A percentile compares a stretch with the other conserved stretches of the same genome.
phyloP scores from a whole-genome alignment of 1,139 yeast species.

The Kodamaea sp. region DNA sequence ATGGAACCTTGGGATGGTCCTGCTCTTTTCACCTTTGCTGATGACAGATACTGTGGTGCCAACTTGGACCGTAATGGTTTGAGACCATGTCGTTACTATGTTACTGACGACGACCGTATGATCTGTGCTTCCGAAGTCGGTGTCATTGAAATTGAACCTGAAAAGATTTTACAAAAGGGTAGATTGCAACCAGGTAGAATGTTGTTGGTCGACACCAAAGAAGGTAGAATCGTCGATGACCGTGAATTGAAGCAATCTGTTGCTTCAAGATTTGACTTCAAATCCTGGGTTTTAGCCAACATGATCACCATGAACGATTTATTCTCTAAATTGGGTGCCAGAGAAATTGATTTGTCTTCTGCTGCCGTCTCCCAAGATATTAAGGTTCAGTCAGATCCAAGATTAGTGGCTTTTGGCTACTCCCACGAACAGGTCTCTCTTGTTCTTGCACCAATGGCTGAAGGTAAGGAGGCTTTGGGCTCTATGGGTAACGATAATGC shows the following conservation, averaged over 20 bases:
- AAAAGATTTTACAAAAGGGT: constrained; percentile 83
- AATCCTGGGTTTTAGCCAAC: constrained; percentile 88
- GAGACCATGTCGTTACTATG: constrained; percentile 97
- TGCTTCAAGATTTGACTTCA: constrained; percentile 86
- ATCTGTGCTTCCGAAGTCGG: constrained; percentile 99
- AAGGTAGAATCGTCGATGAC: constrained; percentile 92
- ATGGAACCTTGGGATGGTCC: constrained; percentile 99
- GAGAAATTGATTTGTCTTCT: constrained; percentile 37
- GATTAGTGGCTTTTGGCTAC: constrained; percentile 86
- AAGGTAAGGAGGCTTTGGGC: constrained; percentile 92
- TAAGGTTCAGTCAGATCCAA: constrained; percentile 76
- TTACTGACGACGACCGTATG: constrained; percentile 92
- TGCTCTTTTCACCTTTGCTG: constrained; percentile 93
- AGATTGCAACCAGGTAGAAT: constrained; percentile 95
- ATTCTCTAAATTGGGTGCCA: constrained; percentile 53
- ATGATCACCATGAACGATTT: constrained; percentile 82
- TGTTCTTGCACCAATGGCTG: constrained; percentile 93
- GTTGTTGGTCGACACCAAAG: constrained; percentile 91
- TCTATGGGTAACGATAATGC: constrained; percentile 99
- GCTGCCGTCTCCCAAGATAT: constrained; percentile 18
- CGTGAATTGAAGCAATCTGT: constrained; percentile 80
- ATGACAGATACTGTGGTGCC: constrained; percentile 98
- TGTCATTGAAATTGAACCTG: constrained; percentile 86
- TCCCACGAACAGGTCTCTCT: constrained; percentile 87
- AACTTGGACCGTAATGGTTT: constrained; percentile 95